These are phyloP conservation scores for Termitomyces heimii DNA, from an alignment of 768 basidiomycete genomes.

Conservation along the genomic window DNA sequence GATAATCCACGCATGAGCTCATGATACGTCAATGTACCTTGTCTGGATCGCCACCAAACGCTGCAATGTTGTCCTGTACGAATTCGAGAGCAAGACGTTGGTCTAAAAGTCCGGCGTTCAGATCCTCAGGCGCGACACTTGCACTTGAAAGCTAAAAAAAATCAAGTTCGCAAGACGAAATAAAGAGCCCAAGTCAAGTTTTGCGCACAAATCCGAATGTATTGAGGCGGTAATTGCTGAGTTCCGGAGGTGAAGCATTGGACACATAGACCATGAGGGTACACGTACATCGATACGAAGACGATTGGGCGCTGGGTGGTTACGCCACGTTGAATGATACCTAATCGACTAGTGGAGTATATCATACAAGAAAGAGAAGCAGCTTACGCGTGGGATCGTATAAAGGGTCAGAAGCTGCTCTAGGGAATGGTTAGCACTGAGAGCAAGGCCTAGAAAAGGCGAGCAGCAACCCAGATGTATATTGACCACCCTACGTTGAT, in stretches of 20 bases:
- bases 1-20: neutral
- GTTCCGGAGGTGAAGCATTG: neutral
- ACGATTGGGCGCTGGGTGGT: slow-evolving; percentile 43
- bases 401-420: slow-evolving; percentile 31
- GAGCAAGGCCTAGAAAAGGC: neutral
- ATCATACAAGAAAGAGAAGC: neutral
- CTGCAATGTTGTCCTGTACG: slow-evolving; percentile 60
- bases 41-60: slow-evolving; percentile 57
- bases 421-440: slow-evolving; percentile 10
- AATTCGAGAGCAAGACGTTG: slow-evolving; percentile 54
- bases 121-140: slow-evolving; percentile 36
- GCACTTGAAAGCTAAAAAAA: slow-evolving; percentile 36
- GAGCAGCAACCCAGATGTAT: slow-evolving; percentile 30
- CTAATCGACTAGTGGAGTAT: slow-evolving; percentile 19
- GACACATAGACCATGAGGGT: neutral
- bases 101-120: slow-evolving; percentile 57
- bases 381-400: slow-evolving; percentile 42
- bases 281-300: slow-evolving; percentile 44
- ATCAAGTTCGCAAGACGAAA: neutral
- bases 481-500: slow-evolving; percentile 39
- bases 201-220: slow-evolving; percentile 49
- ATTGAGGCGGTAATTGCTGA: slow-evolving; percentile 52
- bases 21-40: slow-evolving; percentile 29
- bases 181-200: neutral
- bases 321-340: slow-evolving; percentile 41